Conservation (phyloP, 352 stramenopile genomes). For the Plasmopara viticola region DNA sequence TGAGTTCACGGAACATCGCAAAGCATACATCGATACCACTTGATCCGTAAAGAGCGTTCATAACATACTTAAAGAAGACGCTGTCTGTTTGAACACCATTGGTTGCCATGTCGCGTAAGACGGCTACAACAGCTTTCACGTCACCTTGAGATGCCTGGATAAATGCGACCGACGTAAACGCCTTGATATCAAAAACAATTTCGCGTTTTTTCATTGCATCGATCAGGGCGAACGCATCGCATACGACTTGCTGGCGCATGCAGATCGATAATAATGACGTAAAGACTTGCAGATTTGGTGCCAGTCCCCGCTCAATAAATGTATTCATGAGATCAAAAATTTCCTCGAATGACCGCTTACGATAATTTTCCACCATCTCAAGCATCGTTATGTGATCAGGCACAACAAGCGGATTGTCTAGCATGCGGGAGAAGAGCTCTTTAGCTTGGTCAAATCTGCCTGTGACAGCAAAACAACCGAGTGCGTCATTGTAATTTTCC, state of each 20-base stretch:
- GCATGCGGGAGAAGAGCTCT: constrained; percentile 58
- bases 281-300: constrained; percentile 64
- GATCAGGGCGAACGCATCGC: constrained; percentile 49
- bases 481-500: constrained; percentile 72
- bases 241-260: constrained; percentile 44
- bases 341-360: constrained; percentile 47
- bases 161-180: constrained; percentile 62
- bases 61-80: constrained; percentile 57
- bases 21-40: constrained; percentile 74
- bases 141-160: constrained; percentile 55
- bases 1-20: constrained; percentile 50
- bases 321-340: constrained; percentile 65
- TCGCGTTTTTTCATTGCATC: constrained; percentile 43
- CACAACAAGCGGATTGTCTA: constrained; percentile 43
- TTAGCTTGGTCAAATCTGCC: constrained; percentile 42
- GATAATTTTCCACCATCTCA: constrained; percentile 68
- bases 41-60: constrained; percentile 48
- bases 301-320: constrained; percentile 52
- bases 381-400: constrained; percentile 75
- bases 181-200: constrained; percentile 50
- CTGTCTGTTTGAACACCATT: constrained; percentile 34
- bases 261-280: constrained; percentile 69
- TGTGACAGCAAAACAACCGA: constrained; percentile 57
- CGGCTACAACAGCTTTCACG: constrained; percentile 32
- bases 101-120: constrained; percentile 45